Base-by-base conservation (phyloP, 192 early-diverging fungal genomes). In the Dispira simplex region DNA sequence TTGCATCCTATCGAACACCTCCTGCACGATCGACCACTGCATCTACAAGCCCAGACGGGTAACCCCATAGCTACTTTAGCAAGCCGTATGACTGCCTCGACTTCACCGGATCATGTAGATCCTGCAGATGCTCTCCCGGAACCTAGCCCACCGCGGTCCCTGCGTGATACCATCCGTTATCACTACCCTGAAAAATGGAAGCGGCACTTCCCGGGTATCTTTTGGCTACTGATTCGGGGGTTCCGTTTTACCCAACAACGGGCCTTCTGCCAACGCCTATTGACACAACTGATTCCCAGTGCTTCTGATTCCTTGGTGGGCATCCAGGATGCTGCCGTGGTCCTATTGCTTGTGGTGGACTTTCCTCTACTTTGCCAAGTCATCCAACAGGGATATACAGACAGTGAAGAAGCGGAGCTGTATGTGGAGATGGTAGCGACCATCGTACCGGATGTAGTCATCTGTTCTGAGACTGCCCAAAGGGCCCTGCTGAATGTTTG, bases 211-310 rank as follows among this genome's bases (percentile, higher is more conserved):
- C 58, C 58, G 32, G 58, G 58, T 18, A 28, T 60, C 13, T 60
- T 60, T 27, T 60, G 58, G 58, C 58, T 60, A 27, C 32, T 60
- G 32, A 60, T 44, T 43, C 58, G 58, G 8, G 58, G 58, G 27
- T 60, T 43, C 58, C 58, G 58, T 1, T 60, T 60, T 44, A 2
- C 58, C 58, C 10, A 27, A 16, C 58, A 60, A 21, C 58, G 58
- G 2, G 32, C 21, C 14, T 44, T 28, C 0, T 60, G 58, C 58
- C 58, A 60, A 44, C 32, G 44, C 16, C 3, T 60, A 8, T 12
- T 60, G 10, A 27, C 2, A 3, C 58, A 60, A 32, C 8, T 60
- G 11, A 44, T 60, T 13, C 27, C 58, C 32, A 28, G 39, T 28
- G 58, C 58, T 8, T 39, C 58, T 28, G 58, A 60, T 14, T 44